Conservation (phyloP, 2,329 filamentous ascomycete species). For the Fusarium irregulare region DNA sequence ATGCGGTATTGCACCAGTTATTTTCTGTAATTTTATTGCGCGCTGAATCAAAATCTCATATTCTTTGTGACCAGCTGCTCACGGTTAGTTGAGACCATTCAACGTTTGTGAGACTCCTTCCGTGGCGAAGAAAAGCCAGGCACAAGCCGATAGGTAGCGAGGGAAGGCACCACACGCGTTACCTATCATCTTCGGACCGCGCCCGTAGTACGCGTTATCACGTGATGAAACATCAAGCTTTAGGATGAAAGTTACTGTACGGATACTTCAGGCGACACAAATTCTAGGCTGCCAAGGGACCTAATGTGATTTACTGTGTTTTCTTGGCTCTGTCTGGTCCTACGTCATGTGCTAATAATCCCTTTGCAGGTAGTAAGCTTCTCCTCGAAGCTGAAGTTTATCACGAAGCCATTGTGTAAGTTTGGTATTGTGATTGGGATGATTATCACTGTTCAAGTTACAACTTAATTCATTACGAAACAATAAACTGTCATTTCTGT, state of each 20-base stretch:
- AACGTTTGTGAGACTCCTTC: background rate
- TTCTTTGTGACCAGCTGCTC: conserved; percentile 11
- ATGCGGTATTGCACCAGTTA: conserved; percentile 1
- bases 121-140: background rate
- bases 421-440: background rate
- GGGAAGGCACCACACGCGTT: conserved; percentile 30
- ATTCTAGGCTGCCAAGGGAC: background rate
- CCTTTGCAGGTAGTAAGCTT: background rate
- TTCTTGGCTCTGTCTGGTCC: background rate
- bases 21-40: background rate
- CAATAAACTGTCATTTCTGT: background rate
- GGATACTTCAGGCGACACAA: too few species aligned
- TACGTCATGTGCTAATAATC: background rate
- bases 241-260: background rate
- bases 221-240: conserved; percentile 1
- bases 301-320: background rate
- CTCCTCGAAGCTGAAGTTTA: background rate
- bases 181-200: background rate
- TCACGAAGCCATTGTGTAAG: background rate
- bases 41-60: conserved; percentile 5
- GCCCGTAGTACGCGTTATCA: conserved; percentile 45
- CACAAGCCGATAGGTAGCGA: background rate
- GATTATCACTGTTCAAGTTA: background rate
- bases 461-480: background rate
- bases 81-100: background rate